A percentile compares a stretch with the other conserved stretches of the same genome.
These are phyloP conservation scores for Tricholoma bakamatsutake DNA, from an alignment of 768 basidiomycete species.

Conservation along the genomic window DNA sequence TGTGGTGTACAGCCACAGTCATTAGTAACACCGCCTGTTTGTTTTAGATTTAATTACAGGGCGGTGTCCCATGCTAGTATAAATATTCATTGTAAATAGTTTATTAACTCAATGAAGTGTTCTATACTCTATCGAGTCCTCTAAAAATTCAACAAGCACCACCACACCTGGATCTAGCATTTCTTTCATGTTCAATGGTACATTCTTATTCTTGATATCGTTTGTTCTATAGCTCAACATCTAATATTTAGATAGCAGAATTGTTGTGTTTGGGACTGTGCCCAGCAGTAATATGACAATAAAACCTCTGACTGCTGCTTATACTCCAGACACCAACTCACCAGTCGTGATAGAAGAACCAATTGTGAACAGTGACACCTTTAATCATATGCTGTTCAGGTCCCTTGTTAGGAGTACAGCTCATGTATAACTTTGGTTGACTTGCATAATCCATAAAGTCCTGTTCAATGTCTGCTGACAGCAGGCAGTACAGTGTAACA, in stretches of 20 bases:
- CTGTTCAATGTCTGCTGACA: too few species aligned
- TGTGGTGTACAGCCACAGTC: too few species aligned
- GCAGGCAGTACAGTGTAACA: too few species aligned
- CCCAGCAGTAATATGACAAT: constrained; percentile 30
- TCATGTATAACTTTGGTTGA: too few species aligned
- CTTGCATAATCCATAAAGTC: too few species aligned
- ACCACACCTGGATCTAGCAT: constrained; percentile 24
- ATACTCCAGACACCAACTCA: constrained; percentile 28
- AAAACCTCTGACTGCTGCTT: constrained; percentile 34
- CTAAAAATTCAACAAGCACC: too few species aligned
- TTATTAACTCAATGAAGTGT: too few species aligned
- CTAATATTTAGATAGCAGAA: constrained; percentile 33
- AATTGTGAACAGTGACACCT: constrained; percentile 23
- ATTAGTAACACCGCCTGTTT: too few species aligned
- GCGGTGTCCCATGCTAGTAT: too few species aligned
- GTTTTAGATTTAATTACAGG: too few species aligned
- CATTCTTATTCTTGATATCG: background rate
- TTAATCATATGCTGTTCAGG: constrained; percentile 39
- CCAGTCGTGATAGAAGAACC: constrained; percentile 33
- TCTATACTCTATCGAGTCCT: too few species aligned
- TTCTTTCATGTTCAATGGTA: constrained; percentile 34
- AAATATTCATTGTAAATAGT: too few species aligned
- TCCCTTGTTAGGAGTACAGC: constrained; percentile 6
- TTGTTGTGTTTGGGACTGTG: constrained; percentile 41
- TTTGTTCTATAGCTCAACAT: background rate